Conservation (phyloP, 768 basidiomycete genomes). For the Pisolithus orientalis region DNA sequence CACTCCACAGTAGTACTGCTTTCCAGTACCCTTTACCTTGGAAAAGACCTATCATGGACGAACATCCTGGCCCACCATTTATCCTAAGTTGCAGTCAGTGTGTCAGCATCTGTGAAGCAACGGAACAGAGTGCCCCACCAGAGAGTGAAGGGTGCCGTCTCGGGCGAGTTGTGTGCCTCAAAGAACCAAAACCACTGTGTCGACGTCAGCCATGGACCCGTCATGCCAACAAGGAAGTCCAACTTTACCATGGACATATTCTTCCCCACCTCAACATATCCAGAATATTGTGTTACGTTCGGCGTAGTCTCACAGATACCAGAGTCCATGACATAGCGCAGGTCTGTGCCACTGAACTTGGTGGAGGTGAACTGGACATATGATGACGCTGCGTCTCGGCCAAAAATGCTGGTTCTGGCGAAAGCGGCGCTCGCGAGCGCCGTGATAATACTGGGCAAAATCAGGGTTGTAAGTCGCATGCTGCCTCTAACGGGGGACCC, state of each 20-base stretch:
- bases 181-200: conserved; percentile 72
- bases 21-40: conserved; percentile 34
- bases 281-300: conserved; percentile 52
- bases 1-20: background rate
- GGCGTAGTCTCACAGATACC: conserved; percentile 64
- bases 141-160: conserved; percentile 59
- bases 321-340: conserved; percentile 52
- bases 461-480: conserved; percentile 11
- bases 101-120: background rate
- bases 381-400: background rate
- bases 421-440: background rate
- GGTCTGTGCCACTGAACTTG: conserved; percentile 14
- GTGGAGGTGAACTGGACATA: conserved; percentile 8
- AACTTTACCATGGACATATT: conserved; percentile 51
- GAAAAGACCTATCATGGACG: conserved; percentile 61
- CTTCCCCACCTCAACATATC: conserved; percentile 52
- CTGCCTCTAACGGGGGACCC: no score
- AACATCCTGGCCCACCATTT: conserved; percentile 61
- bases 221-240: background rate
- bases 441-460: background rate
- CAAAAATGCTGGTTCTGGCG: background rate
- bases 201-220: background rate
- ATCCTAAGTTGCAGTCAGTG: conserved; percentile 29
- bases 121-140: conserved; percentile 35
- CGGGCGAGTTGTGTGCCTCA: conserved; percentile 51